phyloP scores from a whole-genome alignment of 371 early-diverging fungal genomes.

The Zychaea mexicana region DNA sequence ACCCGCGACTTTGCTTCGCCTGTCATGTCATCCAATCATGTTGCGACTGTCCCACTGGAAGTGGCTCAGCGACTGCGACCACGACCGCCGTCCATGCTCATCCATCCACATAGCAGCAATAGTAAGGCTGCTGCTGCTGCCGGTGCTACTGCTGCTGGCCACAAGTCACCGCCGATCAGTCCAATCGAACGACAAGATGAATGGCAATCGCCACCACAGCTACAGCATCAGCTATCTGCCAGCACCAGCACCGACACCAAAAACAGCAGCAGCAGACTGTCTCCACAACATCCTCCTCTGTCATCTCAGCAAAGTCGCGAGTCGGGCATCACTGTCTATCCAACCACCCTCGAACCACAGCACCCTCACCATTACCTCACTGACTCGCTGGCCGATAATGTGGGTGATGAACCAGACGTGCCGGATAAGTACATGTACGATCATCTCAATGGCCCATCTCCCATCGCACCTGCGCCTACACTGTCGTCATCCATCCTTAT shows the following conservation, averaged over 20 bases:
- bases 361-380: neutral
- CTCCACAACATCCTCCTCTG: conserved; percentile 5
- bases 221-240: neutral
- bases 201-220: neutral
- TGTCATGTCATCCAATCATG: conserved; percentile 65
- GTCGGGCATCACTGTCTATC: conserved; percentile 17
- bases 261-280: too few species aligned
- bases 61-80: conserved; percentile 65
- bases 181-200: neutral
- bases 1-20: conserved; percentile 57
- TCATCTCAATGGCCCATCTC: neutral
- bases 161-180: neutral
- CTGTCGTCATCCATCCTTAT: conserved; percentile 10
- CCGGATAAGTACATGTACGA: conserved; percentile 14
- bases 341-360: too few species aligned
- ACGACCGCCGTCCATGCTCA: conserved; percentile 62
- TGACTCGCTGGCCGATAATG: neutral
- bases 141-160: too few species aligned
- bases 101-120: conserved; percentile 20
- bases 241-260: too few species aligned
- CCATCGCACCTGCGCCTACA: conserved; percentile 9
- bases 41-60: conserved; percentile 64
- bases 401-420: conserved; percentile 6
- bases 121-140: too few species aligned
- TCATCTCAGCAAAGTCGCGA: conserved; percentile 12